Evolutionary conservation across 2,329 filamentous ascomycete genomes (phyloP), one percentile per base, ranked within the genome.

Genomic region (Pseudogymnoascus pannorum): DNA sequence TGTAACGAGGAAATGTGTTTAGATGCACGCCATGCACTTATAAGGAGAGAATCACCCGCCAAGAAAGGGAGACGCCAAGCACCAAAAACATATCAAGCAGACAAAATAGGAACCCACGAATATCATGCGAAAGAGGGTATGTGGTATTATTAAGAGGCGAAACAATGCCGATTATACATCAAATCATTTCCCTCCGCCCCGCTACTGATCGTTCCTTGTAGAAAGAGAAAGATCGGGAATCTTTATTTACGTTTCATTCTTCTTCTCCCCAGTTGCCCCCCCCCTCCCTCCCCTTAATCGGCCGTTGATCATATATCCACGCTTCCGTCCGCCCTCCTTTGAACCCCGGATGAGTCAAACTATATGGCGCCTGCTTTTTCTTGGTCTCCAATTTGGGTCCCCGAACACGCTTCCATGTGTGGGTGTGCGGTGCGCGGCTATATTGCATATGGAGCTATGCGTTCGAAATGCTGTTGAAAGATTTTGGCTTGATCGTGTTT

Each of bases 81-180:
- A n/a, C n/a, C n/a, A n/a, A n/a, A n/a, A n/a, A n/a, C 36, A 38
- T 16, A 16, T 12, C 38, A 40, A 40, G 6, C 38, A 42, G 2
- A 9, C 38, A n/a, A 5, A 36, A 14, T 4, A 36, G 5, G 11
- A 14, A 7, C 8, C 3, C 16, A 40, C 2, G n/a, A 38, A 18
- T n/a, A 40, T 31, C 5, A 54, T 51, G 6, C 48, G 48, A 31
- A 54, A 54, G 26, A 54, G 48, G 48, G 48, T 54, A 54, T 54
- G 48, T 54, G 48, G 26, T 54, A 54, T 54, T 54, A 54, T 54
- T 54, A 54, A 54, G 48, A 54, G 26, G 48, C 48, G 48, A 54
- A 54, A 54, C 48, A 54, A 54, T 54, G 48, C 48, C 48, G 48
- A 54, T 54, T 54, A 54, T 54, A 54, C 48, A 54, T 54, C 48